These are phyloP conservation scores for Alternaria panax DNA, from an alignment of 2,329 filamentous ascomycete genomes.

Conservation along the genomic window DNA sequence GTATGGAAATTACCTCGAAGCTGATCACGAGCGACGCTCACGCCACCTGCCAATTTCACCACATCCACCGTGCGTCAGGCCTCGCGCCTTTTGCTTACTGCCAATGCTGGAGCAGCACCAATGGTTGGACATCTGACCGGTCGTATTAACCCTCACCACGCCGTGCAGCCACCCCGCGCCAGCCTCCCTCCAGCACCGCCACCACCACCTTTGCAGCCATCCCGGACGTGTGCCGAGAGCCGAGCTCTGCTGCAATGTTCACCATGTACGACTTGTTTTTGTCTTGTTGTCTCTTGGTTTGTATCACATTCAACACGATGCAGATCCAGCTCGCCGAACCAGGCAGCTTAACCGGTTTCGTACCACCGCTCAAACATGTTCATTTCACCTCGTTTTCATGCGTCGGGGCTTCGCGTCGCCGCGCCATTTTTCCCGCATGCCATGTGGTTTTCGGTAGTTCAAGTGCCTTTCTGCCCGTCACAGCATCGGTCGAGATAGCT, in stretches of 20 bases:
- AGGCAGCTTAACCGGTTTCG: neutral
- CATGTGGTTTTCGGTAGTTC: neutral
- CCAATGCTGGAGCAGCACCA: neutral
- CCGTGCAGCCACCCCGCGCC: neutral
- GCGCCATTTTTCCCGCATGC: neutral
- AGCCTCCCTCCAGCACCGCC: neutral
- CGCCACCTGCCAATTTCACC: slow-evolving; percentile 6
- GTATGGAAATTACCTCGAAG: slow-evolving; percentile 16
- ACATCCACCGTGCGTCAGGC: neutral
- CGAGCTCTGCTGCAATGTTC: slow-evolving; percentile 27
- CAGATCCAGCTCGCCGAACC: slow-evolving; percentile 13
- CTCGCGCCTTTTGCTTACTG: neutral
- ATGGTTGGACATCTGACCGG: slow-evolving; percentile 4
- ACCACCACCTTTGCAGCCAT: neutral
- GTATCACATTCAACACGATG: slow-evolving; percentile 35
- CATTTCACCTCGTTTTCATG: neutral
- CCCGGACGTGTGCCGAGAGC: slow-evolving; percentile 31
- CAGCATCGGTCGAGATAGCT: neutral
- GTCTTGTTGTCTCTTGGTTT: slow-evolving; percentile 28
- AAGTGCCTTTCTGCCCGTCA: neutral
- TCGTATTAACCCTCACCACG: neutral
- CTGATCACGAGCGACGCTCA: neutral
- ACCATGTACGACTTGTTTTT: slow-evolving; percentile 32
- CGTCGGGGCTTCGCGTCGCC: slow-evolving; percentile 17
- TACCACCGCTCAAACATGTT: neutral